These are phyloP conservation scores for Lactarius akahatsu DNA, from an alignment of 768 basidiomycete species.

Conservation along the genomic window DNA sequence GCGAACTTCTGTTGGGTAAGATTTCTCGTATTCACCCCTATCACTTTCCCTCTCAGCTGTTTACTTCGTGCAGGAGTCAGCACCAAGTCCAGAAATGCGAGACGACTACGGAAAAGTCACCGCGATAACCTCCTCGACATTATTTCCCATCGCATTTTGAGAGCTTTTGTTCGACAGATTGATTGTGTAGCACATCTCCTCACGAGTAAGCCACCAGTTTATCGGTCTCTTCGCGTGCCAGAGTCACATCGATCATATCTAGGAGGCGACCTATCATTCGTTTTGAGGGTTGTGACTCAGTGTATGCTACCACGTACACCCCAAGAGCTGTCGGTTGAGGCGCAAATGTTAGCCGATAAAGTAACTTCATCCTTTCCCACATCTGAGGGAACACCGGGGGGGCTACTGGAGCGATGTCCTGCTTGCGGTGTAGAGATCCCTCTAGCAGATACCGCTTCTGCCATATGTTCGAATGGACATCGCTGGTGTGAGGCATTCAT, in stretches of 20 bases:
- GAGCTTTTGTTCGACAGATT: conserved; percentile 22
- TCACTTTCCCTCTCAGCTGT: not conserved
- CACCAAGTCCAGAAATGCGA: conserved; percentile 6
- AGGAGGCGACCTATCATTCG: conserved; percentile 68
- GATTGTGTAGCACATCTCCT: conserved; percentile 14
- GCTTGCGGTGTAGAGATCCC: conserved; percentile 66
- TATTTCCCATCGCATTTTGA: conserved; percentile 25
- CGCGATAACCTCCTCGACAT: conserved; percentile 12
- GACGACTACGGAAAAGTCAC: conserved; percentile 22
- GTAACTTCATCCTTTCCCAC: conserved; percentile 35
- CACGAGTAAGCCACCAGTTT: conserved; percentile 16
- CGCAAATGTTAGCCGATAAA: conserved; percentile 42
- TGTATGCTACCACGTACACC: conserved; percentile 51
- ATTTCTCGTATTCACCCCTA: conserved; percentile 26
- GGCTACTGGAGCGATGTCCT: conserved; percentile 65
- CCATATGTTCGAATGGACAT: conserved; percentile 71
- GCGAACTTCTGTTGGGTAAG: conserved; percentile 47
- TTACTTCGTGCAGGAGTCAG: conserved; percentile 14
- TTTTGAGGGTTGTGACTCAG: conserved; percentile 58
- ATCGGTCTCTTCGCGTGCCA: conserved; percentile 15
- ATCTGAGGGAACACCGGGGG: conserved; percentile 34
- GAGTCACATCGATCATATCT: conserved; percentile 1
- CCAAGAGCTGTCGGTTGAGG: conserved; percentile 40
- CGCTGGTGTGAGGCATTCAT: conserved; percentile 59
- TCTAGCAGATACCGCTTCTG: conserved; percentile 56